Conservation (phyloP, 2,329 filamentous ascomycete species). For the Ophiocordyceps camponoti-leonardi region DNA sequence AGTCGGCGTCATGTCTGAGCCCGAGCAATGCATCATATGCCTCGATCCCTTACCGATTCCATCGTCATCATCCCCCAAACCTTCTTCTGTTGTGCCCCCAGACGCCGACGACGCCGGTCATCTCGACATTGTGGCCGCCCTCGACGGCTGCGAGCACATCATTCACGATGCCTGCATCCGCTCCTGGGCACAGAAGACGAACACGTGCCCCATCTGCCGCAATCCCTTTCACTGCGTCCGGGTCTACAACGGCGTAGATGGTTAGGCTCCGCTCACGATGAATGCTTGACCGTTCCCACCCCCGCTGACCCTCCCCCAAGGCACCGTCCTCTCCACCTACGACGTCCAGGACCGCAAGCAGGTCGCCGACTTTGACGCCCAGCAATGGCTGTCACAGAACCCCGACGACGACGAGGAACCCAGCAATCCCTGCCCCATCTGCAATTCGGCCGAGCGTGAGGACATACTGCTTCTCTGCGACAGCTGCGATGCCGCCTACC, state of each 20-base stretch:
- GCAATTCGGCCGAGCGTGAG: slow-evolving; percentile 64
- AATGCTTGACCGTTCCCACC: not conserved
- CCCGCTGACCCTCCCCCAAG: slow-evolving; percentile 21
- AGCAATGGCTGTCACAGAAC: slow-evolving; percentile 52
- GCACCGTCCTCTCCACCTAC: slow-evolving; percentile 38
- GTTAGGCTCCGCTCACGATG: slow-evolving; percentile 22
- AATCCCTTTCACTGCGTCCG: slow-evolving; percentile 81
- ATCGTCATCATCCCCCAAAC: slow-evolving; percentile 5
- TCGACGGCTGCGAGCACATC: slow-evolving; percentile 72
- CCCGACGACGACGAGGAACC: slow-evolving; percentile 51
- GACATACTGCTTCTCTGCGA: slow-evolving; percentile 81
- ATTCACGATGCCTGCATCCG: slow-evolving; percentile 85
- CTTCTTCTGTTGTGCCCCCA: slow-evolving; percentile 2
- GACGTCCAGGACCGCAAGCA: slow-evolving; percentile 71
- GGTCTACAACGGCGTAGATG: slow-evolving; percentile 63
- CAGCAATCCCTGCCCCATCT: slow-evolving; percentile 64
- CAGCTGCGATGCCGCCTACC: slow-evolving; percentile 75
- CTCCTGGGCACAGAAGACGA: slow-evolving; percentile 91
- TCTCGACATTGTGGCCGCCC: slow-evolving; percentile 35
- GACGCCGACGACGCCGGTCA: slow-evolving; percentile 13
- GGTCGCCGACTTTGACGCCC: slow-evolving; percentile 75
- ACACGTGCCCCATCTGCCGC: slow-evolving; percentile 94
- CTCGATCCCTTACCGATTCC: slow-evolving; percentile 37
- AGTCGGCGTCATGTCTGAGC: slow-evolving; percentile 29
- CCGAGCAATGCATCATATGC: slow-evolving; percentile 56